Conservation (phyloP, 306 rosid species). For the Prunus mume region DNA sequence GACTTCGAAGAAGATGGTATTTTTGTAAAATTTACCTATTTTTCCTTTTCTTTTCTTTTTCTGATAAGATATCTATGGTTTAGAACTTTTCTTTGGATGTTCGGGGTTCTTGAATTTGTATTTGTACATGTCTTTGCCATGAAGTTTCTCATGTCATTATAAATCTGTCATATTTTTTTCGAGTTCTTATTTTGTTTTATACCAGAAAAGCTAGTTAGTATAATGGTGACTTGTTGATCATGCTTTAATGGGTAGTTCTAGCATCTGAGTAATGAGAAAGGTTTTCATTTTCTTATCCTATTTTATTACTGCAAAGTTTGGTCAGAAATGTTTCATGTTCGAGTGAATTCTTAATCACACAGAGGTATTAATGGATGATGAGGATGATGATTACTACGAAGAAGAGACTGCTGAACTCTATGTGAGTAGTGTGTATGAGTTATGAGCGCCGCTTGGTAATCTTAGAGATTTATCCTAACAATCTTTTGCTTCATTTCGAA, state of each 20-base stretch:
- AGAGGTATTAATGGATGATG: constrained; percentile 44
- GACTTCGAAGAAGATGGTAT: constrained; percentile 41
- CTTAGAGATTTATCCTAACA: background rate
- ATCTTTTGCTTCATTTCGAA: constrained; percentile 27
- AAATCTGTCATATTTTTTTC: background rate
- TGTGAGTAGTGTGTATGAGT: constrained; percentile 42
- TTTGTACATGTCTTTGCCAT: background rate
- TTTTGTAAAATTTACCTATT: background rate
- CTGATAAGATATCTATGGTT: background rate
- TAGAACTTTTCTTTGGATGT: background rate
- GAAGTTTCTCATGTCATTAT: background rate
- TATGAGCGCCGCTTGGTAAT: background rate
- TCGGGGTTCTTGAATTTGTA: background rate
- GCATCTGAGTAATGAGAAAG: background rate
- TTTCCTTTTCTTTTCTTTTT: background rate
- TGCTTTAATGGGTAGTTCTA: background rate
- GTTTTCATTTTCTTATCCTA: background rate
- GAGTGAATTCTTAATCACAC: constrained; percentile 27
- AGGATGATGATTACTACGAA: constrained; percentile 37
- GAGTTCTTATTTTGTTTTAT: background rate
- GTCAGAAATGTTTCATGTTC: background rate
- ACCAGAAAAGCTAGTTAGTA: background rate
- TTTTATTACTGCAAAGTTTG: background rate
- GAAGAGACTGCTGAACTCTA: constrained; percentile 44
- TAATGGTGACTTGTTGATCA: background rate